These are phyloP conservation scores for Malus hybrid DNA, from an alignment of 331 rosid species.

Conservation along the genomic window DNA sequence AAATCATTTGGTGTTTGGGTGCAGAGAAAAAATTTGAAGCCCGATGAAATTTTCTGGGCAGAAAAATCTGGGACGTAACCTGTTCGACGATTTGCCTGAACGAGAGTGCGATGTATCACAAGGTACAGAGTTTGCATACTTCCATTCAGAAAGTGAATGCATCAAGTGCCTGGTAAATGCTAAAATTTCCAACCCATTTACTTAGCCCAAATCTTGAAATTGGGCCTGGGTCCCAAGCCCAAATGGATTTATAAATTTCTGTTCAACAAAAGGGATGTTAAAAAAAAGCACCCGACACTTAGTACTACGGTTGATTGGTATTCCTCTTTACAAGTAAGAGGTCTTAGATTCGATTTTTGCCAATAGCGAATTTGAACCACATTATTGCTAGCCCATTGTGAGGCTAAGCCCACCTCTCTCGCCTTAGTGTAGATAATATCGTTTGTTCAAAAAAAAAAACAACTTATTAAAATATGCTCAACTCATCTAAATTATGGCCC, in stretches of 20 bases:
- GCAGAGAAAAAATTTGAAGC: slow-evolving; percentile 31
- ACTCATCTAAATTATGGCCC: too few relatives aligned
- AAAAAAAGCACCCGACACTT: too few relatives aligned
- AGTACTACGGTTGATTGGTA: too few relatives aligned
- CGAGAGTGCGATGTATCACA: slow-evolving; percentile 20
- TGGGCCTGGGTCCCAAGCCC: neutral
- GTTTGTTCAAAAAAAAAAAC: too few relatives aligned
- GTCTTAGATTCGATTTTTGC: too few relatives aligned
- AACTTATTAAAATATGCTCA: too few relatives aligned
- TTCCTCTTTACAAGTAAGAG: too few relatives aligned
- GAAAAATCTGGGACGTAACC: slow-evolving; percentile 3
- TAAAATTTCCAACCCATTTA: neutral
- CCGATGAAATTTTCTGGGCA: slow-evolving; percentile 7
- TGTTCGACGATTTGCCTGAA: slow-evolving; percentile 64
- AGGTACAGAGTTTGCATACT: slow-evolving; percentile 26
- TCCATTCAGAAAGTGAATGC: neutral
- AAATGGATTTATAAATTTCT: neutral
- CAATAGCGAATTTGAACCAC: too few relatives aligned
- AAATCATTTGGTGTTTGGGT: slow-evolving; percentile 29
- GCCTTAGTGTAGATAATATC: too few relatives aligned
- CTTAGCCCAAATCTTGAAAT: neutral
- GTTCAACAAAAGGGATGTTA: too few relatives aligned
- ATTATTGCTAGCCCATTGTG: too few relatives aligned
- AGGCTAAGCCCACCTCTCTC: too few relatives aligned
- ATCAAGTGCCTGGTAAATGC: neutral